phyloP scores from a whole-genome alignment of 805 yeast genomes.

The Spathaspora sp. region DNA sequence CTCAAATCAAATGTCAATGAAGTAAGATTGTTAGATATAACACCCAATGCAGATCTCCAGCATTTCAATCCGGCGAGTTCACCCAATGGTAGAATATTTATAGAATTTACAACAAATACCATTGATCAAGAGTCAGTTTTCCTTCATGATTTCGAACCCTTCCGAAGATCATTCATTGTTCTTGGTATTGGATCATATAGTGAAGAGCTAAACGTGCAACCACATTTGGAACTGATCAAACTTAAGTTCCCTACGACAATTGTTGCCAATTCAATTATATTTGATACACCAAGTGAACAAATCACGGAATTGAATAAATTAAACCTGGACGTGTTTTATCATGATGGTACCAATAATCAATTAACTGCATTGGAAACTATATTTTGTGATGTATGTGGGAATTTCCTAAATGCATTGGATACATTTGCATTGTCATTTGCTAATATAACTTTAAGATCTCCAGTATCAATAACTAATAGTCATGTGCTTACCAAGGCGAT shows the following conservation, averaged over 20 bases:
- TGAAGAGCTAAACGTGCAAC: conserved; percentile 5
- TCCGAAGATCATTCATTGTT: conserved; percentile 68
- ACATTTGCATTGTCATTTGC: conserved; percentile 69
- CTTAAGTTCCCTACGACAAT: conserved; percentile 49
- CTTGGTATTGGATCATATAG: conserved; percentile 39
- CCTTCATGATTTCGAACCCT: conserved; percentile 87
- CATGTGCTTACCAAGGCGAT: conserved; percentile 40
- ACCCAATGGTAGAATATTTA: conserved; percentile 73
- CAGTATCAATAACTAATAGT: conserved; percentile 59
- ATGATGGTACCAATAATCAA: conserved; percentile 19
- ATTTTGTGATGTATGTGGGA: conserved; percentile 67
- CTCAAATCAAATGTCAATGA: conserved; percentile 49
- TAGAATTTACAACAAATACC: conserved; percentile 45
- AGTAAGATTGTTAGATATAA: conserved; percentile 70
- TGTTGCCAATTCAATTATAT: conserved; percentile 51
- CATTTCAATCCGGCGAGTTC: conserved; percentile 80
- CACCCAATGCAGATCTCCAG: conserved; percentile 48
- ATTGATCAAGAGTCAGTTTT: conserved; percentile 59
- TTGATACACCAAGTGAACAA: conserved; percentile 38
- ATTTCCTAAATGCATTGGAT: conserved; percentile 61
- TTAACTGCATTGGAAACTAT: conserved; percentile 50
- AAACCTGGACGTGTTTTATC: conserved; percentile 18
- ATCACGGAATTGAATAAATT: conserved; percentile 8
- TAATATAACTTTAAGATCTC: conserved; percentile 80
- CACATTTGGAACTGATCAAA: conserved; percentile 26